Base-by-base conservation (phyloP, 768 basidiomycete genomes). In the Suillus alpinus region DNA sequence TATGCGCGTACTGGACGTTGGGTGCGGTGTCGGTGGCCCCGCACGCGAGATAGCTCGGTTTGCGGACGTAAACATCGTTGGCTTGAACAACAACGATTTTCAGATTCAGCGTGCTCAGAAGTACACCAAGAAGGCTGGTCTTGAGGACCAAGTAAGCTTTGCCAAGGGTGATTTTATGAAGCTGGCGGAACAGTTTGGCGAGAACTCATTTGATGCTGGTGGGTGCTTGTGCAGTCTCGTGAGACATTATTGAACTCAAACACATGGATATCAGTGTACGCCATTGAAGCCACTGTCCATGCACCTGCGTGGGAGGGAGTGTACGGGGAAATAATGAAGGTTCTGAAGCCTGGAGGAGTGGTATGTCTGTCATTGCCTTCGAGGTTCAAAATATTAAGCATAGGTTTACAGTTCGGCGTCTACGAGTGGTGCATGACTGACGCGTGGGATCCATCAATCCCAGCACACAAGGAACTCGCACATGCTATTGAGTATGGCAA, bases 401-500 rank as follows among this genome's bases (percentile, higher is more conserved):
- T 78, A 73, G 4, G 32, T 50, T 29, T 47, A 1, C 63, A 93
- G 89, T 95, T 95, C 75, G 94, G 93, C 70, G 89, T 96, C 43
- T 97, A 96, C 77, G 94, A 96, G 74, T 97, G 94, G 94, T 87
- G 86, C 76, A 96, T 97, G 95, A 95, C 95, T 36, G 93, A 95
- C 75, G 72, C 74, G 13, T 93, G 93, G 91, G 89, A 95, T 77
- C 83, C 89, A 52, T 81, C 88, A 51, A 89, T 82, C 73, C 89
- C 94, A 40, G 75, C 81, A 60, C 94, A 96, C 82, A 93, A 92
- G 76, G 81, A 81, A 50, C 84, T 96, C 64, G 90, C 91, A 20
- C 93, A 95, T 78, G 84, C 85, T 63, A 92, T 96, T 67, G 94
- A 95, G 75, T 76, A 95, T 57, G 94, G 94, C 46, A 92, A 93